Conservation (phyloP, 805 yeast species). For the Candida boidinii region DNA sequence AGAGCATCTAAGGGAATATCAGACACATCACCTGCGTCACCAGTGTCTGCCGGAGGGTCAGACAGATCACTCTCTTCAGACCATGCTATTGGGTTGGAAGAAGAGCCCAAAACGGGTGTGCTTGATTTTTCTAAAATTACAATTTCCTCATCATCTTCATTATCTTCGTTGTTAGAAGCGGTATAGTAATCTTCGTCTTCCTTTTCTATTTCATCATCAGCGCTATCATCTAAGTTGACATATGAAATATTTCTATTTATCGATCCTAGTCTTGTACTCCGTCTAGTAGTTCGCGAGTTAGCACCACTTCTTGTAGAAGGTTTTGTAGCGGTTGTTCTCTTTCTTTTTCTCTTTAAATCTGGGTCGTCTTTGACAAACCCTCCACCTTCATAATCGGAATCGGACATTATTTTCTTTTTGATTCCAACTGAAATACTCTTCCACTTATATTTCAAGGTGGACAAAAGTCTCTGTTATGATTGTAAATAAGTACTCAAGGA, state of each 20-base stretch:
- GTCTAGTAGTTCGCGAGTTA: slow-evolving; percentile 1
- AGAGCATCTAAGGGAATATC: slow-evolving; percentile 8
- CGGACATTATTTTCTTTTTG: too few species aligned
- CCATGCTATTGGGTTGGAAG: slow-evolving; percentile 15
- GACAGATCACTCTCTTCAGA: slow-evolving; percentile 1
- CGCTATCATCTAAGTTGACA: slow-evolving; percentile 7
- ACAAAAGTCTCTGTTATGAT: too few species aligned
- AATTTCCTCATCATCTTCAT: slow-evolving; percentile 30
- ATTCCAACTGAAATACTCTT: too few species aligned
- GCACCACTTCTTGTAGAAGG: slow-evolving; percentile 5
- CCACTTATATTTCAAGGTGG: too few species aligned
- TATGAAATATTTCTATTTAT: slow-evolving; percentile 4
- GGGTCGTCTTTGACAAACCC: slow-evolving; percentile 35
- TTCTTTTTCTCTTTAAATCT: slow-evolving; percentile 8
- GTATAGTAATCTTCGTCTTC: slow-evolving; percentile 16
- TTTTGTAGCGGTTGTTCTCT: slow-evolving; percentile 13
- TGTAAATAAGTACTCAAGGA: too few species aligned
- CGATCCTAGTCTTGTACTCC: slow-evolving; percentile 9
- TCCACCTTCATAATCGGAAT: slow-evolving; percentile 20
- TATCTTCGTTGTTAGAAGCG: slow-evolving; percentile 25
- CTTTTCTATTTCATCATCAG: slow-evolving; percentile 9
- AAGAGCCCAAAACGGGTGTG: too few species aligned
- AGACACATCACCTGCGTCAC: slow-evolving; percentile 12
- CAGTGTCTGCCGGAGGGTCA: not conserved
- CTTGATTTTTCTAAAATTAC: too few species aligned